These are phyloP conservation scores for Cubamyces lactineus DNA, from an alignment of 768 basidiomycete species.

Conservation along the genomic window DNA sequence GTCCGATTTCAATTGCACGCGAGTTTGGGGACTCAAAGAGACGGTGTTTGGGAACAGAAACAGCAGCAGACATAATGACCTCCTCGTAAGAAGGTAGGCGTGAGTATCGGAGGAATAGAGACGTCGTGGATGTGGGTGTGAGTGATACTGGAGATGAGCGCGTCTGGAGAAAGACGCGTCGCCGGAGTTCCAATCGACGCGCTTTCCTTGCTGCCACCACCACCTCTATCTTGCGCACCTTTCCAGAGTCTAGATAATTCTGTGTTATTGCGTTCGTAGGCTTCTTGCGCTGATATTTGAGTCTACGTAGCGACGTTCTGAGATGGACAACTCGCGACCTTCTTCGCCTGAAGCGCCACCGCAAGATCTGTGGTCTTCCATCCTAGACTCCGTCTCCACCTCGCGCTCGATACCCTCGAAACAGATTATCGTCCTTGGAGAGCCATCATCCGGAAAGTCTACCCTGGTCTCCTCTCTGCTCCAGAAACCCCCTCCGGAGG, in stretches of 20 bases:
- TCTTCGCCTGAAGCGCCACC: conserved; percentile 76
- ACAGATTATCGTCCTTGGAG: conserved; percentile 83
- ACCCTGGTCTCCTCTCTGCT: conserved; percentile 71
- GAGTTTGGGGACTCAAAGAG: conserved; percentile 71
- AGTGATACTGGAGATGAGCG: conserved; percentile 1
- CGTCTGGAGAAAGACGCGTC: conserved; percentile 20
- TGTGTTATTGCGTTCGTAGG: no score
- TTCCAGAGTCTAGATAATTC: no score
- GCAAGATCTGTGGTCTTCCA: conserved; percentile 90
- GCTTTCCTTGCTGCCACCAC: conserved; percentile 10
- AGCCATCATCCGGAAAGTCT: conserved; percentile 79
- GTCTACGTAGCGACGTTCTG: background rate
- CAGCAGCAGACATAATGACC: conserved; percentile 44
- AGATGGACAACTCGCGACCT: conserved; percentile 54
- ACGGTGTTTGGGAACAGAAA: conserved; percentile 61
- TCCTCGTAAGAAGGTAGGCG: conserved; percentile 23
- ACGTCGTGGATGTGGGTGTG: conserved; percentile 14
- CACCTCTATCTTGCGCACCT: background rate
- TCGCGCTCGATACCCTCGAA: conserved; percentile 83
- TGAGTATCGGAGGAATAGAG: background rate
- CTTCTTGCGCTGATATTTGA: no score
- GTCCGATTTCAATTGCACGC: conserved; percentile 65
- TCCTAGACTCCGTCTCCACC: conserved; percentile 84
- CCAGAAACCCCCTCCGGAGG: conserved; percentile 62
- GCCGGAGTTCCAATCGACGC: conserved; percentile 23